Conservation (phyloP, 2,329 filamentous ascomycete species). For the Botrytis squamosa region DNA sequence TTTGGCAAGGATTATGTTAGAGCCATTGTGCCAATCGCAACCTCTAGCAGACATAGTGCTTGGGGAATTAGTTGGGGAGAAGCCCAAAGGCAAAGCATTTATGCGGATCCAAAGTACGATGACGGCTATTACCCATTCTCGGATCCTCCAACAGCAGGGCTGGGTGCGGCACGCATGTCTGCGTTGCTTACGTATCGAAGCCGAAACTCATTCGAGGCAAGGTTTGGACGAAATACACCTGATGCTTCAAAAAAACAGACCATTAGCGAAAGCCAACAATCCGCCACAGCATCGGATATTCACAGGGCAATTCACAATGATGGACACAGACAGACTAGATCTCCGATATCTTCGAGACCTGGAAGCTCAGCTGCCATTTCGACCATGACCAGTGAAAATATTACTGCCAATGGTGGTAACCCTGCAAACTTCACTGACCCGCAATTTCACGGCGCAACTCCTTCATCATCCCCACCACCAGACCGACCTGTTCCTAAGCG, state of each 20-base stretch:
- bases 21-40: slow-evolving; percentile 79
- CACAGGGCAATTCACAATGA: slow-evolving; percentile 84
- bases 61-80: slow-evolving; percentile 93
- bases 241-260: slow-evolving; percentile 81
- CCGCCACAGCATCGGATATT: slow-evolving; percentile 56
- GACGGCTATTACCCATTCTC: slow-evolving; percentile 91
- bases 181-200: slow-evolving; percentile 94
- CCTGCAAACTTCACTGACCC: slow-evolving; percentile 55
- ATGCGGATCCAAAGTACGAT: slow-evolving; percentile 96
- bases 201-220: slow-evolving; percentile 92
- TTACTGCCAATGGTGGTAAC: slow-evolving; percentile 29
- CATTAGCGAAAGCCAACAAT: slow-evolving; percentile 67
- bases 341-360: slow-evolving; percentile 46
- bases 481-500: slow-evolving; percentile 36
- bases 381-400: slow-evolving; percentile 22
- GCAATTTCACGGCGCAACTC: slow-evolving; percentile 67
- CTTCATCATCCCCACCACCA: slow-evolving; percentile 46
- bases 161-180: slow-evolving; percentile 95
- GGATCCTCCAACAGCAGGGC: slow-evolving; percentile 80
- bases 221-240: slow-evolving; percentile 90
- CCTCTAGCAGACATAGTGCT: slow-evolving; percentile 79
- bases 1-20: slow-evolving; percentile 83
- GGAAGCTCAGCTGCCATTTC: slow-evolving; percentile 37
- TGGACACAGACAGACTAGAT: slow-evolving; percentile 65
- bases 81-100: slow-evolving; percentile 88